Conservation (phyloP, 352 stramenopile genomes). For the Pythium aristosporum region DNA sequence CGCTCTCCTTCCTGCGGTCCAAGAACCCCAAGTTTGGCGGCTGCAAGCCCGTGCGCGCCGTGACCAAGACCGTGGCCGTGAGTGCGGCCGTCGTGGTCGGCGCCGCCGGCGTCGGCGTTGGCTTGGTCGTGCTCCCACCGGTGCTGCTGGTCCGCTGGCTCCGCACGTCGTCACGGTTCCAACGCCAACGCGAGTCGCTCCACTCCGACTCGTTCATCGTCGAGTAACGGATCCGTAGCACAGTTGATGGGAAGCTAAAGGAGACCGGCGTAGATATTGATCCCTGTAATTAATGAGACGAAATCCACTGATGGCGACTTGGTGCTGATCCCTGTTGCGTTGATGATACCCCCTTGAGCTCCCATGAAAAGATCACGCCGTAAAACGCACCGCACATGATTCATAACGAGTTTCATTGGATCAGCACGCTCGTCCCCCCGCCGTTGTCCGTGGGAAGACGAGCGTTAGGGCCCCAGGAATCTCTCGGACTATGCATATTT, state of each 20-base stretch:
- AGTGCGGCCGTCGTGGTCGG: constrained; percentile 48
- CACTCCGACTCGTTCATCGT: constrained; percentile 35
- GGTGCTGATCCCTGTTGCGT: too few species aligned
- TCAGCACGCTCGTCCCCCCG: too few species aligned
- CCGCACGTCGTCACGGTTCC: constrained; percentile 44
- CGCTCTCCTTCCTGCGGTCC: constrained; percentile 64
- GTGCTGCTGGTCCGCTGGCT: constrained; percentile 62
- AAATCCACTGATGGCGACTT: background rate
- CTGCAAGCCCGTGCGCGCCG: constrained; percentile 58
- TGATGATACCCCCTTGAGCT: too few species aligned
- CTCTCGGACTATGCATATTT: constrained; percentile 29
- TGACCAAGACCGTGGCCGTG: constrained; percentile 71
- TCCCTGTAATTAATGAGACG: background rate
- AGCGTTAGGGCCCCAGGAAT: background rate
- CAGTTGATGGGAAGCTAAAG: background rate
- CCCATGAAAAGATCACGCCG: too few species aligned
- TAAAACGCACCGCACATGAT: too few species aligned
- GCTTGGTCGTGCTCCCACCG: constrained; percentile 64
- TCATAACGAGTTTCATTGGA: too few species aligned
- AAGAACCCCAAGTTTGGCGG: constrained; percentile 64
- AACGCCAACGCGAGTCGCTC: constrained; percentile 34
- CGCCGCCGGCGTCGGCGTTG: constrained; percentile 57
- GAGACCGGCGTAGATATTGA: background rate
- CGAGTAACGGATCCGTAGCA: constrained; percentile 6
- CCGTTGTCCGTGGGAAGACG: background rate